Percentiles rank a stretch among this genome's conserved stretches.
phyloP scores from a whole-genome alignment of 2,329 filamentous ascomycete genomes.

The Pseudonectria buxi region DNA sequence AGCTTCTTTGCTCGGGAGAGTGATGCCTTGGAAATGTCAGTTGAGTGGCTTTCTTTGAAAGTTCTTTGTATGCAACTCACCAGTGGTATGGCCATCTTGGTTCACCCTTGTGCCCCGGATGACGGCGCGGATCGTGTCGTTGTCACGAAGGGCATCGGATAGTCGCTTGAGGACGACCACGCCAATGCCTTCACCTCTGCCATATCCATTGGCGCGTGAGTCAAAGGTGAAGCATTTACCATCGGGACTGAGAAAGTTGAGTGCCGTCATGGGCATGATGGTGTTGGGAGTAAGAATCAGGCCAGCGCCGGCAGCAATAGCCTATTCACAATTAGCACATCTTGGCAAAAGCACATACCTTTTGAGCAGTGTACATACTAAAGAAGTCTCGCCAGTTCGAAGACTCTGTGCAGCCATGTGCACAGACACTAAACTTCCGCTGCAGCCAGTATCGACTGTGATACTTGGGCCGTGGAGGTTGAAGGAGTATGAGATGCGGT shows the following conservation, averaged over 20 bases:
- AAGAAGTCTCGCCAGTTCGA: constrained; percentile 35
- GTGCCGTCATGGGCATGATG: constrained; percentile 49
- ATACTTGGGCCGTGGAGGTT: constrained; percentile 49
- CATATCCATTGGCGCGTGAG: constrained; percentile 55
- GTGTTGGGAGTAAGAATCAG: constrained; percentile 49
- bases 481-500: constrained; percentile 49
- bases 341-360: background rate
- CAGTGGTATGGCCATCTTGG: constrained; percentile 51
- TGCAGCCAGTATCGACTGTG: constrained; percentile 55
- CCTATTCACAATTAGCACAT: constrained; percentile 24
- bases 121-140: constrained; percentile 51
- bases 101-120: constrained; percentile 49
- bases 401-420: constrained; percentile 47
- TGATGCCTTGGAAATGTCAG: constrained; percentile 35
- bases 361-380: constrained; percentile 29
- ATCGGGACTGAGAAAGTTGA: constrained; percentile 46
- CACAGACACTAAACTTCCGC: constrained; percentile 46
- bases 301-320: constrained; percentile 44
- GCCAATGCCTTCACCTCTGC: constrained; percentile 55
- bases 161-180: constrained; percentile 55
- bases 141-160: constrained; percentile 48
- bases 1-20: constrained; percentile 46
- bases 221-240: constrained; percentile 51
- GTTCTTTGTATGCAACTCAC: constrained; percentile 19
- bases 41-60: background rate